phyloP scores from a whole-genome alignment of 129 eudicot species.

The Glebionis coronaria region DNA sequence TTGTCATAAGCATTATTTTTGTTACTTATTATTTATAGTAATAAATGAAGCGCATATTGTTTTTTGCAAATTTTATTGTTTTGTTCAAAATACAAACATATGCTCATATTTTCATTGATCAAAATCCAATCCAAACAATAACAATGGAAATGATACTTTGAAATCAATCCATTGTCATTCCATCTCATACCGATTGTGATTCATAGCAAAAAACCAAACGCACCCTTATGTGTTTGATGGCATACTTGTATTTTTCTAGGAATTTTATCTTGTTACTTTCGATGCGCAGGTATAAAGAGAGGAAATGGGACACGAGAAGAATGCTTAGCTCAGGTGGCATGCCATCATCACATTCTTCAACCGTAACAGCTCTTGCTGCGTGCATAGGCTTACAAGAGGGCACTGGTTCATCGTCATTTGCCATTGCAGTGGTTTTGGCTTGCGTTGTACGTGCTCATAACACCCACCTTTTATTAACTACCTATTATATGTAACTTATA shows the following conservation, averaged over 20 bases:
- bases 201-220: too few species aligned
- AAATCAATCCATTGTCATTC: too few species aligned
- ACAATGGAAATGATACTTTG: too few species aligned
- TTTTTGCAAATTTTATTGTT: too few species aligned
- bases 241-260: neutral
- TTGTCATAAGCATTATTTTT: too few species aligned
- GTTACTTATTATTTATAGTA: too few species aligned
- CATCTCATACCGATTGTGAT: too few species aligned
- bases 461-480: slow-evolving; percentile 37
- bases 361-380: slow-evolving; percentile 78
- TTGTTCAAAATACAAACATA: too few species aligned
- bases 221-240: too few species aligned
- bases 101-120: too few species aligned
- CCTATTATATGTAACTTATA: neutral
- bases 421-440: slow-evolving; percentile 83
- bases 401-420: slow-evolving; percentile 58
- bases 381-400: slow-evolving; percentile 80
- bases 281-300: slow-evolving; percentile 73
- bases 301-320: slow-evolving; percentile 80
- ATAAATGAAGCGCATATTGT: too few species aligned
- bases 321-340: slow-evolving; percentile 93
- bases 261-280: slow-evolving; percentile 20
- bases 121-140: too few species aligned
- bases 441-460: slow-evolving; percentile 73
- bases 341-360: slow-evolving; percentile 98